Percentiles rank a stretch among this genome's conserved stretches.
Evolutionary conservation across 2,329 filamentous ascomycete genomes (phyloP).

Genomic region (Diaporthe caulivora): DNA sequence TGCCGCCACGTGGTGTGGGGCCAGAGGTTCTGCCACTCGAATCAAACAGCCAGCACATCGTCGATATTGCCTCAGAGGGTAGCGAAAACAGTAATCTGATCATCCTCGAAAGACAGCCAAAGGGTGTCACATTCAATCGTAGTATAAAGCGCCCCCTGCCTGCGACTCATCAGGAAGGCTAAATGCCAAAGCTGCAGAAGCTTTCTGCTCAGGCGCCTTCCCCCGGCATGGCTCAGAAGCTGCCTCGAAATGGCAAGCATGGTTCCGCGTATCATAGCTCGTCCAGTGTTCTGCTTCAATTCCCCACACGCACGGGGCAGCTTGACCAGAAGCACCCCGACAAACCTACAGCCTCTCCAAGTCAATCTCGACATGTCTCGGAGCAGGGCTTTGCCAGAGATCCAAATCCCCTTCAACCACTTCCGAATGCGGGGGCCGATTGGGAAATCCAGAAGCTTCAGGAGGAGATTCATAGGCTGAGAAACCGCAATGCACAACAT

Average conservation of each 20-base stretch:
- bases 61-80: background rate
- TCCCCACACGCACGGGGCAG: background rate
- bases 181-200: background rate
- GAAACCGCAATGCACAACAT: too few species aligned
- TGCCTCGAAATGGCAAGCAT: too few species aligned
- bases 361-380: background rate
- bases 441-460: too few species aligned
- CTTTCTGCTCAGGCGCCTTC: background rate
- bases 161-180: background rate
- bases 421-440: background rate
- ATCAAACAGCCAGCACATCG: too few species aligned
- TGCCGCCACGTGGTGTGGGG: background rate
- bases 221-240: background rate
- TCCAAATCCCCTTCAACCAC: background rate
- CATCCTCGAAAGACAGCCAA: background rate
- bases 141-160: background rate
- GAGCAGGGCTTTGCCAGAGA: background rate
- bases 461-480: background rate
- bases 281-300: too few species aligned
- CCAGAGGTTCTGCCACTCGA: background rate
- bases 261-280: too few species aligned
- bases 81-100: background rate
- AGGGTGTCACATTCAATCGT: background rate
- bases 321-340: background rate
- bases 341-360: background rate